Base-by-base conservation (phyloP, 1,139 yeast genomes). In the Spathaspora sp. region DNA sequence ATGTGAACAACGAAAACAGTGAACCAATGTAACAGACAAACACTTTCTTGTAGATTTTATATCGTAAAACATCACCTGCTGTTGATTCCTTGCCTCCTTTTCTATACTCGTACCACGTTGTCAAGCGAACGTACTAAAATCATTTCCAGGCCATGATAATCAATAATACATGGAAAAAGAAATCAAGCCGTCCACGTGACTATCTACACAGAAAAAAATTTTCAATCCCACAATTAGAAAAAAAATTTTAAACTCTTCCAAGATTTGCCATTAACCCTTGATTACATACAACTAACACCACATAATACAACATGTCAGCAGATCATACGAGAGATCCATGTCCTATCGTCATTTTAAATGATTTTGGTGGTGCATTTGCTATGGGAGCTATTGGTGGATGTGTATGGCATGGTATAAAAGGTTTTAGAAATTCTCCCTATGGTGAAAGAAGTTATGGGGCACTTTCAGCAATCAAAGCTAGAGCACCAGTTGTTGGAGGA, bases 291-390 rank as follows among this genome's bases (percentile, higher is more conserved):
- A 9, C 13, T 9, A 29, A 29, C 13, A 8, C 5, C 2, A 8
- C 13, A 27, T 13, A 31, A 34, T 16, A 34, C 38, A 66, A 44
- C 37, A 84, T 85, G 91, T 84, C 93, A 43, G 97, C 97, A 49
- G 99, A 95, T 74, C 99, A 93, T 70, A 82, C 97, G 40, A 88
- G 99, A 82, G 99, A 93, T 67, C 99, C 99, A 60, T 93, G 99
- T 75, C 99, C 99, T 51, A 81, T 91, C 57, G 98, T 93, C 53
- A 90, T 93, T 57, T 74, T 93, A 56, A 91, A 85, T 70, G 99
- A 93, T 76, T 93, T 93, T 61, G 99, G 99, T 61, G 98, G 98
- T 65, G 98, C 99, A 48, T 93, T 90, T 62, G 84, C 98, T 61
- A 91, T 93, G 98, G 99, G 99, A 70, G 85, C 83, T 58, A 88